A percentile compares a stretch with the other conserved stretches of the same genome.
These are phyloP conservation scores for Patellifolia procumbens DNA, from an alignment of 179 eudicot genomes.

Conservation along the genomic window DNA sequence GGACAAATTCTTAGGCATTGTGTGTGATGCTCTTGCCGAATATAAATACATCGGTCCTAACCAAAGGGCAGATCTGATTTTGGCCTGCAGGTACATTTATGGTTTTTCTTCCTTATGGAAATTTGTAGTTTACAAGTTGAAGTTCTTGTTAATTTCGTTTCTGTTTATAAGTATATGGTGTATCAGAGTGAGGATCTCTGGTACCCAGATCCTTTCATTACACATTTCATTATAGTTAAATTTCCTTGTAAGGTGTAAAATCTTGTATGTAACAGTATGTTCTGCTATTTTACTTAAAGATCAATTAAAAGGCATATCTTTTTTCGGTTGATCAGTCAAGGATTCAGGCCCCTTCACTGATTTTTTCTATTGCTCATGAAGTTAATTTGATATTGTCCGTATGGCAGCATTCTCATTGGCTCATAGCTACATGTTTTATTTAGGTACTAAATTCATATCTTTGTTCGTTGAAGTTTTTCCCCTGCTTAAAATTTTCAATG, in stretches of 20 bases:
- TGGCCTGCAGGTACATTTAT: slow-evolving; percentile 83
- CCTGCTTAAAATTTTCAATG: slow-evolving; percentile 7
- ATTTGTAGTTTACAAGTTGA: not conserved
- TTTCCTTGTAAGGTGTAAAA: not conserved
- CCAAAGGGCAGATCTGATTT: slow-evolving; percentile 81
- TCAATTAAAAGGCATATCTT: not conserved
- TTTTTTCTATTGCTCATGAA: not conserved
- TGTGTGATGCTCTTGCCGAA: slow-evolving; percentile 81
- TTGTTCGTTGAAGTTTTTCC: not conserved
- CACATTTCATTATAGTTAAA: not conserved
- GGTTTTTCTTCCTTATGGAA: not conserved
- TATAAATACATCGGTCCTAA: slow-evolving; percentile 87
- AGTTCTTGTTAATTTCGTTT: not conserved
- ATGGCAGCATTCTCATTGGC: not conserved
- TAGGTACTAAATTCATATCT: not conserved
- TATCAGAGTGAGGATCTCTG: not conserved
- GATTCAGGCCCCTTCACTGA: not conserved
- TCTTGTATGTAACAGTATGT: not conserved
- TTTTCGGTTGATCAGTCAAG: not conserved
- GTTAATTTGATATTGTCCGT: not conserved
- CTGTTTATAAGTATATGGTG: not conserved
- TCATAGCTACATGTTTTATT: not conserved
- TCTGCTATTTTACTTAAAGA: not conserved
- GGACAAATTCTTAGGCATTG: slow-evolving; percentile 65
- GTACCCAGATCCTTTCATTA: not conserved